Conservation (phyloP, 352 stramenopile species). For the Globisporangium recalcitrans region DNA sequence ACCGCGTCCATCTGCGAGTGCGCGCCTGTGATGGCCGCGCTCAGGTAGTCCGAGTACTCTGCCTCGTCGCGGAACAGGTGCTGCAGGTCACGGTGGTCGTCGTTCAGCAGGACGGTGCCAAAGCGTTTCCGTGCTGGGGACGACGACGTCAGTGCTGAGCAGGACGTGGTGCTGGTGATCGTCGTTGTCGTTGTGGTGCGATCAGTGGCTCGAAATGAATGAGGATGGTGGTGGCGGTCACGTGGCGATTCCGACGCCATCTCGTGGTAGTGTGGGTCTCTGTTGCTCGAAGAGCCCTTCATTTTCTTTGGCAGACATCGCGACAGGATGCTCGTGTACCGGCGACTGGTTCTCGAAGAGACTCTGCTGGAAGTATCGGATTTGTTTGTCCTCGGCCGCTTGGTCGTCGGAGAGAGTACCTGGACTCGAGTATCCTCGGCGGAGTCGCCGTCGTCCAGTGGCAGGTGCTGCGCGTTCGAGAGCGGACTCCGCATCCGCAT, state of each 20-base stretch:
- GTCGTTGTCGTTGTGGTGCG: not conserved
- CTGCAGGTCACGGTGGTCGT: conserved; percentile 33
- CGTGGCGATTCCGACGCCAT: conserved; percentile 6
- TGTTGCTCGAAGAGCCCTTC: conserved; percentile 3
- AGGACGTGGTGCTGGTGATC: not conserved
- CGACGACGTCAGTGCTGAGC: conserved; percentile 7
- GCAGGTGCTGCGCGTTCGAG: not conserved
- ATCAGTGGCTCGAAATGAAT: conserved; percentile 6
- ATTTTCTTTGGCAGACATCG: conserved; percentile 8
- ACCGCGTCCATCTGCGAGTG: conserved; percentile 51
- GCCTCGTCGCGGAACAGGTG: conserved; percentile 63
- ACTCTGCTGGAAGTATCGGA: not conserved
- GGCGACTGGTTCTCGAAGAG: not conserved
- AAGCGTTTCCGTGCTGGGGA: conserved; percentile 11
- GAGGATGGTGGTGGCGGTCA: not conserved
- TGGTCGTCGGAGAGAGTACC: conserved; percentile 13
- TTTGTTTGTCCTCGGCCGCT: conserved; percentile 11
- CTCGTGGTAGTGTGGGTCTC: not conserved
- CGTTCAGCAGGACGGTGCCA: conserved; percentile 30
- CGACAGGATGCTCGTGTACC: conserved; percentile 17
- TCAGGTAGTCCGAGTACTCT: conserved; percentile 79
- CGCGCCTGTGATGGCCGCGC: conserved; percentile 32
- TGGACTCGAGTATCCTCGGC: not conserved
- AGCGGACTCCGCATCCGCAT: not conserved
- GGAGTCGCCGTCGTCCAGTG: not conserved